These are phyloP conservation scores for Globisporangium cylindrosporum DNA, from an alignment of 352 stramenopile species.

Conservation along the genomic window DNA sequence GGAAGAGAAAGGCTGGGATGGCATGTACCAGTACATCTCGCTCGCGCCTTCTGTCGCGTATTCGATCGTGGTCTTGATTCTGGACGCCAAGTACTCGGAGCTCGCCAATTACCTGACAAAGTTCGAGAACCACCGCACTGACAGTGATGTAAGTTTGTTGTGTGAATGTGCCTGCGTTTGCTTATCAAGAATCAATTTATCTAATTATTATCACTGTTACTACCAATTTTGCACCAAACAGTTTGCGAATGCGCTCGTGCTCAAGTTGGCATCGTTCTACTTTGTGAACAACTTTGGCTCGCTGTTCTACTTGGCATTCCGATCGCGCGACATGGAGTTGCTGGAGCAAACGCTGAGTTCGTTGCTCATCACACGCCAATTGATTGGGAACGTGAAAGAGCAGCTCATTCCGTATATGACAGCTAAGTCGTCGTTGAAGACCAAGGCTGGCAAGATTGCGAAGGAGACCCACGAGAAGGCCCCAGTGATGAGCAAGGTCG, in stretches of 20 bases:
- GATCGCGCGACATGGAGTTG: conserved; percentile 81
- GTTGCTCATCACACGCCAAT: conserved; percentile 75
- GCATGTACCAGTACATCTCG: conserved; percentile 65
- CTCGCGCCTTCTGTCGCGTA: conserved; percentile 70
- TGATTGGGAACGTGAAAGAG: conserved; percentile 80
- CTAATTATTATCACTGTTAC: background rate
- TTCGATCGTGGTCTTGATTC: conserved; percentile 68
- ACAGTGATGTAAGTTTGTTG: conserved; percentile 63
- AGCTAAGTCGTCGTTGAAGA: conserved; percentile 73
- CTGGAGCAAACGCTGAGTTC: conserved; percentile 90
- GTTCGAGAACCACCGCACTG: conserved; percentile 91
- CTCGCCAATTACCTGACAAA: conserved; percentile 92
- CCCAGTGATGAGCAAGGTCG: conserved; percentile 62
- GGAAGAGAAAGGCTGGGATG: conserved; percentile 57
- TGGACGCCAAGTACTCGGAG: conserved; percentile 87
- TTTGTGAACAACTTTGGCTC: conserved; percentile 98
- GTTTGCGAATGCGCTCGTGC: conserved; percentile 93
- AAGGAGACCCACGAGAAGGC: conserved; percentile 56
- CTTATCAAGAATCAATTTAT: background rate
- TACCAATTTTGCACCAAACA: conserved; percentile 15
- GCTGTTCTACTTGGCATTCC: conserved; percentile 95
- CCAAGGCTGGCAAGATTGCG: conserved; percentile 73
- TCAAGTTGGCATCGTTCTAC: conserved; percentile 98
- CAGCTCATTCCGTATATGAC: conserved; percentile 80
- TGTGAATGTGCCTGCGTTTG: background rate